Conservation (phyloP, 768 basidiomycete genomes). For the Boletus rex-veris region DNA sequence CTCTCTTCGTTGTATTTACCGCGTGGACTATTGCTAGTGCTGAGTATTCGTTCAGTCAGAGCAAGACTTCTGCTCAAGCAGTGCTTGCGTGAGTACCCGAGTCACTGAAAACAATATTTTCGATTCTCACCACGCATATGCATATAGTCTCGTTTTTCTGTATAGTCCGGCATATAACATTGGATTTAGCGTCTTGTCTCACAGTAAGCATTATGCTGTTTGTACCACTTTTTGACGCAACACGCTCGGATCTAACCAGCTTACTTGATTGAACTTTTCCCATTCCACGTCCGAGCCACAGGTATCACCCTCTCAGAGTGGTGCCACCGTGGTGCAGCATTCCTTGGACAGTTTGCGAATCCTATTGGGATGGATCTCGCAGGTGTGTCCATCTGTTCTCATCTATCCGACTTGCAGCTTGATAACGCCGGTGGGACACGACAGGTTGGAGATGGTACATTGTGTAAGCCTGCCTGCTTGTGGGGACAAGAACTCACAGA, state of each 20-base stretch:
- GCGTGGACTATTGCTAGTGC: constrained; percentile 21
- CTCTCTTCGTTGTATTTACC: constrained; percentile 10
- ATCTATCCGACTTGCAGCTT: not conserved
- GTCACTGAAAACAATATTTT: not conserved
- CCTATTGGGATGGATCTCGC: constrained; percentile 15
- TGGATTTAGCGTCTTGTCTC: constrained; percentile 5
- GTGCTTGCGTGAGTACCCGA: constrained; percentile 7
- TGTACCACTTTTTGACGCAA: constrained; percentile 4
- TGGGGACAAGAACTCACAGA: fast-evolving
- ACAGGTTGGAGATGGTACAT: constrained; percentile 19
- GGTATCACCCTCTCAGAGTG: constrained; percentile 61
- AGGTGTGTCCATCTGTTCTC: not conserved
- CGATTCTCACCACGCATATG: not conserved
- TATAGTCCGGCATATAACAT: constrained; percentile 13
- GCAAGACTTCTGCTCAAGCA: not conserved
- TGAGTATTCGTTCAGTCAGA: constrained; percentile 15
- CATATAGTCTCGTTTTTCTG: constrained; percentile 19
- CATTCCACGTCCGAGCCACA: constrained; percentile 56
- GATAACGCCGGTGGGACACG: not conserved
- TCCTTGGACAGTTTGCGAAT: constrained; percentile 9
- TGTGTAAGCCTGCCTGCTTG: not conserved
- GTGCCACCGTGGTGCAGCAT: constrained; percentile 41
- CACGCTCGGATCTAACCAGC: not conserved
- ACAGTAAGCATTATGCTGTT: constrained; percentile 1
- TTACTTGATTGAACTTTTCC: constrained; percentile 58